phyloP scores from a whole-genome alignment of 768 basidiomycete species.

The Leccinum broughii region DNA sequence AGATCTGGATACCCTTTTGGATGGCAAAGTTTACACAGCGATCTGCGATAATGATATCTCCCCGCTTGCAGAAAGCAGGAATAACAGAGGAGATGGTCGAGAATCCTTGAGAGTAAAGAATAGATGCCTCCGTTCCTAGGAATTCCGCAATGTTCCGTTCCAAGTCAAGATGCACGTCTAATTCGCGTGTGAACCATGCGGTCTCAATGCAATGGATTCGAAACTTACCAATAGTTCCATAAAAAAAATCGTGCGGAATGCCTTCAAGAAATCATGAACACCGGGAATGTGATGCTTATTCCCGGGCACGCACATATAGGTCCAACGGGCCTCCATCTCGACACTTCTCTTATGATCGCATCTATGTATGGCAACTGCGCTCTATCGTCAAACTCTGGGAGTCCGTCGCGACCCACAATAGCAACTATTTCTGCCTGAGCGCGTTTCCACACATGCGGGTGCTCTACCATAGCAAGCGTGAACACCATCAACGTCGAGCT shows the following conservation, averaged over 20 bases:
- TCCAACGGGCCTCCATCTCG: background rate
- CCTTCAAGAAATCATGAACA: background rate
- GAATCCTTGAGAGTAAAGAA: slow-evolving; percentile 94
- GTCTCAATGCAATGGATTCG: background rate
- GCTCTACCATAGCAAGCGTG: background rate
- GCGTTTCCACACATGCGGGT: background rate
- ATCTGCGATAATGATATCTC: slow-evolving; percentile 97
- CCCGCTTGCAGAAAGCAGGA: slow-evolving; percentile 96
- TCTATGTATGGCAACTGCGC: background rate
- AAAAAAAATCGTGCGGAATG: slow-evolving; percentile 53
- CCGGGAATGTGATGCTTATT: background rate
- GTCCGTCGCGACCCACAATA: background rate
- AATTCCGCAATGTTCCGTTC: slow-evolving; percentile 91
- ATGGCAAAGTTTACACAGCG: slow-evolving; percentile 95
- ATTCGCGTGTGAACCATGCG: slow-evolving; percentile 9
- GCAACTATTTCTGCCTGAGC: slow-evolving; percentile 3
- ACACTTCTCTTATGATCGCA: background rate
- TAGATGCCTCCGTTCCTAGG: slow-evolving; percentile 83
- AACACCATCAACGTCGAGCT: background rate
- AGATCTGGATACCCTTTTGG: slow-evolving; percentile 94
- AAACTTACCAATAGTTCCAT: slow-evolving; percentile 85
- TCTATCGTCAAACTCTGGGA: slow-evolving; percentile 6
- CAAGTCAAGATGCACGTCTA: slow-evolving; percentile 89
- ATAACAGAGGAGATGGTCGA: slow-evolving; percentile 92
- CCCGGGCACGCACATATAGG: background rate